Evolutionary conservation across 1,139 yeast genomes (phyloP), one percentile per base, ranked within the genome.

Genomic region (Kluyveromyces sp.): DNA sequence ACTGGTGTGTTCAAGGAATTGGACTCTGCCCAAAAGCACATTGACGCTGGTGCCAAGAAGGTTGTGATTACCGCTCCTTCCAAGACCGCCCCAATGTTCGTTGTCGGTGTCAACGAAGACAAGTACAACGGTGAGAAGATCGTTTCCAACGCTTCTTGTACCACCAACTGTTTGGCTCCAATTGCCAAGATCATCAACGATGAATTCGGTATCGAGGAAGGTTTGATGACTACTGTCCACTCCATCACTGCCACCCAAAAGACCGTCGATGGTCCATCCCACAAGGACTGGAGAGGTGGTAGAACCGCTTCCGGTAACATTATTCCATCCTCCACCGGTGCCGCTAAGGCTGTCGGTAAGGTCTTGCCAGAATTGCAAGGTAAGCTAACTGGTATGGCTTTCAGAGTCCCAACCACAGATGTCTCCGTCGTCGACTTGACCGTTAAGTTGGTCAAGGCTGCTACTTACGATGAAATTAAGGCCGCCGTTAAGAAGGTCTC

Each of bases 241-340:
- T 83, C 92, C 66, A 79, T 84, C 72, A 84, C 94, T 61, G 94
- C 94, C 58, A 83, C 92, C 58, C 94, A 84, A 73, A 84, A 84
- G 79, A 83, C 92, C 54, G 94, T 84, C 59, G 94, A 84, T 70
- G 94, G 94, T 79, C 90, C 94, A 69, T 84, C 94, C 71, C 89
- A 83, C 79, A 84, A 84, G 78, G 94, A 84, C 77, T 84, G 94
- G 94, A 83, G 94, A 83, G 94, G 92, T 74, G 94, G 94, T 72
- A 81, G 94, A 79, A 83, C 92, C 64, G 94, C 94, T 67, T 82
- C 89, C 57, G 92, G 88, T 69, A 84, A 84, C 83, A 84, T 84
- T 67, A 84, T 84, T 65, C 94, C 94, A 72, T 83, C 92, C 46
- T 82, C 92, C 57, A 84, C 94, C 53, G 94, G 94, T 80, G 94